phyloP scores from a whole-genome alignment of 768 basidiomycete genomes.

The Tricholoma saponaceum region DNA sequence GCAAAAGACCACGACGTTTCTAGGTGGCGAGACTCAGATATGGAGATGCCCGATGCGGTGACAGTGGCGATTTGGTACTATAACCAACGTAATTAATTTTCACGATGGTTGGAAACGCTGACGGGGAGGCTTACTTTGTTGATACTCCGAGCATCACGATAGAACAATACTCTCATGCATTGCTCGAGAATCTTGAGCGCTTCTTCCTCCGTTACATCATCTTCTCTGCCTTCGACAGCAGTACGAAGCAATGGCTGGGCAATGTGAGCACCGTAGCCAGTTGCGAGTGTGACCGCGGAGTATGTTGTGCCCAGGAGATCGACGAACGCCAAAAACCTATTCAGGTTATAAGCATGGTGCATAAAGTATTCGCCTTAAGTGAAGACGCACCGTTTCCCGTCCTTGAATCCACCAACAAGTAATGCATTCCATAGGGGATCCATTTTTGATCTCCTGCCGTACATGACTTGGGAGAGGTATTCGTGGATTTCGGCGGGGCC shows the following conservation, averaged over 20 bases:
- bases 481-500: constrained; percentile 91
- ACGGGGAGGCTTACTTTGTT: constrained; percentile 70
- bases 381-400: constrained; percentile 66
- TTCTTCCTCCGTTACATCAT: constrained; percentile 71
- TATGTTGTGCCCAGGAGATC: constrained; percentile 98
- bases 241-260: constrained; percentile 90
- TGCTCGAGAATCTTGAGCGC: constrained; percentile 76
- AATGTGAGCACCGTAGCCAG: constrained; percentile 90
- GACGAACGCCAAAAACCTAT: constrained; percentile 89
- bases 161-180: constrained; percentile 91
- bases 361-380: not conserved
- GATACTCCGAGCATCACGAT: constrained; percentile 91
- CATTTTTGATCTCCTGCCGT: constrained; percentile 80
- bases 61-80: constrained; percentile 96
- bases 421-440: constrained; percentile 95
- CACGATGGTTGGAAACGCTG: not conserved
- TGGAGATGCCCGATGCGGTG: constrained; percentile 67
- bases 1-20: constrained; percentile 91
- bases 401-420: constrained; percentile 87
- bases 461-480: constrained; percentile 89
- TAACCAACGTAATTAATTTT: not conserved
- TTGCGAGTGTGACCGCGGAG: constrained; percentile 87
- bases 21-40: constrained; percentile 73
- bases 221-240: constrained; percentile 81
- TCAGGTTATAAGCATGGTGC: not conserved